Evolutionary conservation across 257 asterid genomes (phyloP).

Genomic region (Solanum gracilifrons): DNA sequence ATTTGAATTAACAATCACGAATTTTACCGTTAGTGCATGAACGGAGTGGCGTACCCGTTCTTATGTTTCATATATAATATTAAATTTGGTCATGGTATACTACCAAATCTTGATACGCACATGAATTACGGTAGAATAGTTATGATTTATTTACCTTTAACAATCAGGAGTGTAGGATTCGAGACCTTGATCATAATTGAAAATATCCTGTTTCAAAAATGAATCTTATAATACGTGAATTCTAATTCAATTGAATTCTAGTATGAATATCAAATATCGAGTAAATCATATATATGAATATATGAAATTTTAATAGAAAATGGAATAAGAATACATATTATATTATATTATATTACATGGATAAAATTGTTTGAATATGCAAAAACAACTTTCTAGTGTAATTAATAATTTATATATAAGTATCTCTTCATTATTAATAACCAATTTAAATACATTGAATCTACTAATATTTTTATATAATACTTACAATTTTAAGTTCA

Average conservation of each 20-base stretch:
- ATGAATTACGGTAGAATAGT: not conserved
- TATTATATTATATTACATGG: not conserved
- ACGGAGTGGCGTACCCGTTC: not conserved
- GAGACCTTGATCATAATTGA: not conserved
- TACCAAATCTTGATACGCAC: not conserved
- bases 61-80: not conserved
- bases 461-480: not conserved
- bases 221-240: not conserved
- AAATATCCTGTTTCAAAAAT: not conserved
- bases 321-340: not conserved
- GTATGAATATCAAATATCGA: not conserved
- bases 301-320: too few species aligned
- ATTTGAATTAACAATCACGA: not conserved
- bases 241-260: not conserved
- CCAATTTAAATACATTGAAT: not conserved
- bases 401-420: too few species aligned
- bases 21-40: not conserved
- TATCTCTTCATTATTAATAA: not conserved
- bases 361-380: not conserved
- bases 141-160: not conserved
- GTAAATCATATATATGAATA: too few species aligned
- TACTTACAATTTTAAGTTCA: not conserved
- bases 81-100: not conserved
- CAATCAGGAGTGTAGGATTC: not conserved
- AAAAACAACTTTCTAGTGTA: too few species aligned